Evolutionary conservation across 257 asterid genomes (phyloP).

Genomic region (Rhazya stricta): DNA sequence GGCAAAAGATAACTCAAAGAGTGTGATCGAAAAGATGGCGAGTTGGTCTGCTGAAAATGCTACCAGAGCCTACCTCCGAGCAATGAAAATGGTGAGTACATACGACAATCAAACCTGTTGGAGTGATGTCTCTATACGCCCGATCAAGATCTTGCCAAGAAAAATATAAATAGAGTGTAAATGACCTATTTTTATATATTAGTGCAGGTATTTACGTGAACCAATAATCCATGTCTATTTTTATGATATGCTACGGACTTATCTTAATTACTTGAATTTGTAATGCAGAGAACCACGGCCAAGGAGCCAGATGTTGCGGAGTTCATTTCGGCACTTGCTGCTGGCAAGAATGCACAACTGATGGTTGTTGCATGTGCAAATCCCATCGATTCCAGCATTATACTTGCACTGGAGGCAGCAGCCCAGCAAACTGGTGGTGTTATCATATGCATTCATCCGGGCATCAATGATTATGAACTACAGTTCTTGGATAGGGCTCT

Average conservation of each 20-base stretch:
- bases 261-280: conserved; percentile 3
- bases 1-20: background rate
- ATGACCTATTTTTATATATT: too few species aligned
- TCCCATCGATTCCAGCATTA: conserved; percentile 33
- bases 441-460: conserved; percentile 45
- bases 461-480: conserved; percentile 16
- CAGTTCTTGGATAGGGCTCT: conserved; percentile 15
- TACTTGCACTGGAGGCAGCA: conserved; percentile 54
- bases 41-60: conserved; percentile 86
- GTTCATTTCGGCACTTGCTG: conserved; percentile 80
- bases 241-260: too few species aligned
- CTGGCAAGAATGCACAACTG: conserved; percentile 59
- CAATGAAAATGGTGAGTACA: conserved; percentile 57
- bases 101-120: background rate
- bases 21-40: conserved; percentile 32
- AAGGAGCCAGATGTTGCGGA: conserved; percentile 65
- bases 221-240: too few species aligned
- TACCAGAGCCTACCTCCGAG: conserved; percentile 57
- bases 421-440: conserved; percentile 71
- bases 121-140: background rate
- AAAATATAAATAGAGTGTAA: too few species aligned
- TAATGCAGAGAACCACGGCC: conserved; percentile 45
- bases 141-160: background rate
- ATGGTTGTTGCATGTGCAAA: conserved; percentile 53
- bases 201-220: too few species aligned